A percentile compares a stretch with the other conserved stretches of the same genome.
Conservation (phyloP, 352 stramenopile species). For the Phytophthora uliginosa region DNA sequence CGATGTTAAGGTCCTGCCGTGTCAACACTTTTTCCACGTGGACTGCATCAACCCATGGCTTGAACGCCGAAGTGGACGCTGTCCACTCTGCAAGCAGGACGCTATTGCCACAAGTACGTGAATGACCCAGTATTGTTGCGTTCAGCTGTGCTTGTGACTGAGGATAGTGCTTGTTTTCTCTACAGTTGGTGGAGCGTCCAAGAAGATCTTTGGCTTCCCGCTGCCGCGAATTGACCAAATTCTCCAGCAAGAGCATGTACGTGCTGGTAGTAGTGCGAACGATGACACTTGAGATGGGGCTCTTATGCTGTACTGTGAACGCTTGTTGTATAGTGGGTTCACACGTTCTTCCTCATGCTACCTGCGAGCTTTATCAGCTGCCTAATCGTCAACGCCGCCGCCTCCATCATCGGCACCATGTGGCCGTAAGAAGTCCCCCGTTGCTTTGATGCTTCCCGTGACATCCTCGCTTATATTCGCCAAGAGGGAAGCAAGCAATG, state of each 20-base stretch:
- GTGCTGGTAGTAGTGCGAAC: neutral
- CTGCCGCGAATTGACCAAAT: constrained; percentile 74
- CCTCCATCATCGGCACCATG: constrained; percentile 78
- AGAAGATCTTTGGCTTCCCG: constrained; percentile 73
- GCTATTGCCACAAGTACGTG: constrained; percentile 72
- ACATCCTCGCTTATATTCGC: constrained; percentile 15
- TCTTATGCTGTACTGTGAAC: neutral
- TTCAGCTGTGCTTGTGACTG: neutral
- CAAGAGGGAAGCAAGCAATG: constrained; percentile 16
- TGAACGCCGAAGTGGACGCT: constrained; percentile 76
- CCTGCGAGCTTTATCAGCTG: constrained; percentile 85
- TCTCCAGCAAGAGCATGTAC: constrained; percentile 81
- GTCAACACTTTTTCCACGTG: constrained; percentile 89
- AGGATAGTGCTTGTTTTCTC: constrained; percentile 1
- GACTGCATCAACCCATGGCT: constrained; percentile 91
- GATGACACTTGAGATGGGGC: neutral
- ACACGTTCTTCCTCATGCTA: constrained; percentile 87
- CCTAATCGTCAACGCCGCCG: constrained; percentile 79
- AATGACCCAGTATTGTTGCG: neutral
- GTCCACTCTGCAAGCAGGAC: constrained; percentile 88
- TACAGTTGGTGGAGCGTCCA: constrained; percentile 56
- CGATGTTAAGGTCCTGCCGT: constrained; percentile 85
- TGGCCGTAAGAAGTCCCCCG: constrained; percentile 60
- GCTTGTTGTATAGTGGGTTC: constrained; percentile 65
- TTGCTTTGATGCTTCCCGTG: constrained; percentile 15